phyloP scores from a whole-genome alignment of 176 grass and related monocot genomes.

The Canna indica region DNA sequence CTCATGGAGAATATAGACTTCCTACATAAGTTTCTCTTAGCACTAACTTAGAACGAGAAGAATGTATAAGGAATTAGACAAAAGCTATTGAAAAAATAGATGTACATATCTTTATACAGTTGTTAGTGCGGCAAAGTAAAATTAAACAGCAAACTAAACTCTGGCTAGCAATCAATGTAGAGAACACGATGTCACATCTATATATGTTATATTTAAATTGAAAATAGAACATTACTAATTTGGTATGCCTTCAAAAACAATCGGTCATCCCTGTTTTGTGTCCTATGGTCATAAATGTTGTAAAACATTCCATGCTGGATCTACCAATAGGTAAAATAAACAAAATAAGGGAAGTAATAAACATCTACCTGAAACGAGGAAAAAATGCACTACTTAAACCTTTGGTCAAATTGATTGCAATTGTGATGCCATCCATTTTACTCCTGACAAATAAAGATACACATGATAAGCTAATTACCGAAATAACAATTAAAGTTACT shows the following conservation, averaged over 20 bases:
- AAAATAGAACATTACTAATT: neutral
- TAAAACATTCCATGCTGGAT: neutral
- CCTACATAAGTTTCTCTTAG: too few species aligned
- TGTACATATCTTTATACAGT: neutral
- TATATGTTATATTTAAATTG: neutral
- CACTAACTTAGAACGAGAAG: neutral
- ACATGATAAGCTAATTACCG: constrained; percentile 7
- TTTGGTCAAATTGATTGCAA: constrained; percentile 47
- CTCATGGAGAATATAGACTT: too few species aligned
- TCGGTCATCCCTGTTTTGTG: neutral
- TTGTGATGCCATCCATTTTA: constrained; percentile 16
- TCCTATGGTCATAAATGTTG: neutral
- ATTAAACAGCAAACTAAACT: neutral
- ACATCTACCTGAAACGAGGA: constrained; percentile 64
- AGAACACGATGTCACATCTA: neutral
- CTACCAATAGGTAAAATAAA: neutral
- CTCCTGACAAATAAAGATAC: constrained; percentile 11
- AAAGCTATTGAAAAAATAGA: neutral
- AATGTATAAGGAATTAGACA: neutral
- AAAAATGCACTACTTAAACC: constrained; percentile 78
- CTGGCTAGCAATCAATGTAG: neutral
- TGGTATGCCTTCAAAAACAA: neutral
- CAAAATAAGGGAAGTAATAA: neutral
- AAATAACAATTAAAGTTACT: neutral
- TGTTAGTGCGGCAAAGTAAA: neutral